Conservation (phyloP, 202 grass and related monocot species). For the Schoenoplectus triqueter region DNA sequence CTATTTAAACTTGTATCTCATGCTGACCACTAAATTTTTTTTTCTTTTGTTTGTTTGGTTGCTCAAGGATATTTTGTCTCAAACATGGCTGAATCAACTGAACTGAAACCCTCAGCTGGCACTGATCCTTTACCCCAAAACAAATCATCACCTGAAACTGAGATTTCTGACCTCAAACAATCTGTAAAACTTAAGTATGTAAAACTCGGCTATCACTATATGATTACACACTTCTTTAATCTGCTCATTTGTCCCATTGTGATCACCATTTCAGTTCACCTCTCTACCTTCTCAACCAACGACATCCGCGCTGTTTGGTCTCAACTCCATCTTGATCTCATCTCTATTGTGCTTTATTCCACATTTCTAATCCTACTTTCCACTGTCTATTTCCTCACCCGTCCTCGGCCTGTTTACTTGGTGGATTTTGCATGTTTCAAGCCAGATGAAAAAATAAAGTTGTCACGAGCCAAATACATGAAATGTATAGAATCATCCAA, state of each 20-base stretch:
- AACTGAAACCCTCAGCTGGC: background rate
- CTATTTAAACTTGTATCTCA: background rate
- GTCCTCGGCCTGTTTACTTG: constrained; percentile 60
- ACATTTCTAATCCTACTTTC: constrained; percentile 48
- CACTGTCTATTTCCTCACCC: constrained; percentile 63
- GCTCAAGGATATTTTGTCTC: background rate
- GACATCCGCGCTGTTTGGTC: constrained; percentile 50
- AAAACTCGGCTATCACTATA: constrained; percentile 83
- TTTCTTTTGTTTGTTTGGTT: background rate
- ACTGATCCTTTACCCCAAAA: constrained; percentile 5
- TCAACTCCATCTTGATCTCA: constrained; percentile 4
- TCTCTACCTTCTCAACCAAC: constrained; percentile 54
- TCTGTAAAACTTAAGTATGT: constrained; percentile 89
- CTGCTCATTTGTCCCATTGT: constrained; percentile 46
- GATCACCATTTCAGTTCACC: constrained; percentile 50
- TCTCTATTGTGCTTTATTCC: constrained; percentile 48
- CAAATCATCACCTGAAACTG: background rate
- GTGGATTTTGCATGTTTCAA: constrained; percentile 85
- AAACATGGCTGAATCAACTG: constrained; percentile 22
- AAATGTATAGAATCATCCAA: constrained; percentile 46
- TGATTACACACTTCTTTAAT: constrained; percentile 66
- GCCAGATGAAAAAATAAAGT: constrained; percentile 51
- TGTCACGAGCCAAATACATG: constrained; percentile 63
- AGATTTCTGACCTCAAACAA: constrained; percentile 57
- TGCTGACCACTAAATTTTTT: background rate